Conservation (phyloP, 768 basidiomycete species). For the Butyriboletus loyo region DNA sequence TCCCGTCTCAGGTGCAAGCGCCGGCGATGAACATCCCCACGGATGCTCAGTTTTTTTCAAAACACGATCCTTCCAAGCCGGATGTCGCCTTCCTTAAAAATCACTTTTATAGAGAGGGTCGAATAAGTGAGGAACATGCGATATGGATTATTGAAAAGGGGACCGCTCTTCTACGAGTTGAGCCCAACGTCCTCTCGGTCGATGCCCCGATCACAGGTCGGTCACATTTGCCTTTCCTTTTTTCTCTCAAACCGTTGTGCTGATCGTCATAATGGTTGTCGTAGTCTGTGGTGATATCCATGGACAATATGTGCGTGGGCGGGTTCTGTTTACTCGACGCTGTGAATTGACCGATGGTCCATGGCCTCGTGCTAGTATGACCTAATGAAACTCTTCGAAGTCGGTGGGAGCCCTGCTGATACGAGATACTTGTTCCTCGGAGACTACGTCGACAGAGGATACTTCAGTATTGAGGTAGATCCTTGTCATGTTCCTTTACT, state of each 20-base stretch:
- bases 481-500: neutral
- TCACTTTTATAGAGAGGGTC: slow-evolving; percentile 96
- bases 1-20: slow-evolving; percentile 78
- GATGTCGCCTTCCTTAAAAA: slow-evolving; percentile 97
- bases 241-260: neutral
- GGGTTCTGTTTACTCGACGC: slow-evolving; percentile 2
- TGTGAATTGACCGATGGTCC: slow-evolving; percentile 15
- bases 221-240: neutral
- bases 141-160: slow-evolving; percentile 88
- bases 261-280: slow-evolving; percentile 5
- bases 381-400: slow-evolving; percentile 93
- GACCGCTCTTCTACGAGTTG: slow-evolving; percentile 76
- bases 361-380: slow-evolving; percentile 58
- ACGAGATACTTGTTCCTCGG: slow-evolving; percentile 91
- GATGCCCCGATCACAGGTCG: slow-evolving; percentile 97
- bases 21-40: slow-evolving; percentile 93
- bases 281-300: slow-evolving; percentile 98
- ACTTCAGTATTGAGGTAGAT: slow-evolving; percentile 87
- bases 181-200: slow-evolving; percentile 89
- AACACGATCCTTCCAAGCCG: slow-evolving; percentile 82
- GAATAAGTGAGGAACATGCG: slow-evolving; percentile 92
- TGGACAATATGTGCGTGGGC: slow-evolving; percentile 87
- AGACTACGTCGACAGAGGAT: slow-evolving; percentile 91
- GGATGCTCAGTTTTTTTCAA: slow-evolving; percentile 89
- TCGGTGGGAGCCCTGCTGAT: slow-evolving; percentile 91